A percentile compares a stretch with the other conserved stretches of the same genome.
These are phyloP conservation scores for Candida sphagnicola DNA, from an alignment of 805 yeast species.

Conservation along the genomic window DNA sequence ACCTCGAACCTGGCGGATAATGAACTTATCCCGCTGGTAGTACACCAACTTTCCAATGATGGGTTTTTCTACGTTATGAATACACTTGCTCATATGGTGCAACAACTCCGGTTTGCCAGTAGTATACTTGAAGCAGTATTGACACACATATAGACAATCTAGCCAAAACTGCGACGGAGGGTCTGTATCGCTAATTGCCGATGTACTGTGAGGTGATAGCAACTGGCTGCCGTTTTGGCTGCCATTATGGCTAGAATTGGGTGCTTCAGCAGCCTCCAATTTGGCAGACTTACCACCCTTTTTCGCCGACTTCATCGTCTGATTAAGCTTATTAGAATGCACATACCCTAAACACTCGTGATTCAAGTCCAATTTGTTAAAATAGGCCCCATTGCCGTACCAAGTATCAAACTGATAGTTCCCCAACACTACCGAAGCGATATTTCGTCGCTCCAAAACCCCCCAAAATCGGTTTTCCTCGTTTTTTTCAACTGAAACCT, in stretches of 20 bases:
- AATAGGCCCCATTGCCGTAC: conserved; percentile 85
- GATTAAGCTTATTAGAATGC: conserved; percentile 15
- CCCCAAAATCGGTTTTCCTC: conserved; percentile 52
- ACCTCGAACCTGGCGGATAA: conserved; percentile 69
- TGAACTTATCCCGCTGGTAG: conserved; percentile 44
- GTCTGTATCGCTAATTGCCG: background rate
- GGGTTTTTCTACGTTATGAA: conserved; percentile 26
- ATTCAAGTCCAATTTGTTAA: conserved; percentile 29
- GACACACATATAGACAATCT: conserved; percentile 67
- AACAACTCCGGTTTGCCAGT: conserved; percentile 40
- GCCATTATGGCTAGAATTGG: too few species aligned
- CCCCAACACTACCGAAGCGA: conserved; percentile 65
- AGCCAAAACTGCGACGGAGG: too few species aligned
- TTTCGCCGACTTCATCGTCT: background rate
- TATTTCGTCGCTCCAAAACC: conserved; percentile 57
- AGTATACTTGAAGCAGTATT: conserved; percentile 80
- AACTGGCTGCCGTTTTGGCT: too few species aligned
- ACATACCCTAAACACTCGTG: conserved; percentile 45
- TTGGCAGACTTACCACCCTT: too few species aligned
- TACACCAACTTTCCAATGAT: conserved; percentile 68
- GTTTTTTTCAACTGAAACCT: conserved; percentile 1
- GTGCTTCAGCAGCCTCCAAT: too few species aligned
- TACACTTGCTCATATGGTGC: conserved; percentile 49
- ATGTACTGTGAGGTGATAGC: background rate
- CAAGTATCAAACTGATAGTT: conserved; percentile 68